phyloP scores from a whole-genome alignment of 2,329 filamentous ascomycete genomes.

The Xylaria sp. region DNA sequence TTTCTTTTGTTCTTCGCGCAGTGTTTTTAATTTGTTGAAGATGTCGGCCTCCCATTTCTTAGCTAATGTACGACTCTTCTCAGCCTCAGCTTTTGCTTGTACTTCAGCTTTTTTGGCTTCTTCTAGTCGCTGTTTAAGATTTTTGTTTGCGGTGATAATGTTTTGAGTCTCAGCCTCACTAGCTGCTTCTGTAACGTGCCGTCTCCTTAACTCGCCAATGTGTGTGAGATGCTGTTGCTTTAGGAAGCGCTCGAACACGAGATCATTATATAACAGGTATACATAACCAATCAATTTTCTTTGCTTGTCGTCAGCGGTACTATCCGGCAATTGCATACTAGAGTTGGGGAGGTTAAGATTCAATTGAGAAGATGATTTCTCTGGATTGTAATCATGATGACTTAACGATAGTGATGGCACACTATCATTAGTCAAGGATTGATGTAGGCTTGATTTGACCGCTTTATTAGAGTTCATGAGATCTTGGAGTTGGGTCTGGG shows the following conservation, averaged over 20 bases:
- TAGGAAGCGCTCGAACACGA: slow-evolving; percentile 85
- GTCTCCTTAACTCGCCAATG: slow-evolving; percentile 80
- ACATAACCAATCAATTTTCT: slow-evolving; percentile 76
- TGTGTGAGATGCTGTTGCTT: slow-evolving; percentile 86
- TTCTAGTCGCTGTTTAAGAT: slow-evolving; percentile 76
- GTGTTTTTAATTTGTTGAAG: slow-evolving; percentile 70
- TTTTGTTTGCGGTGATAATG: slow-evolving; percentile 79
- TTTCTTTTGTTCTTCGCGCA: slow-evolving; percentile 76
- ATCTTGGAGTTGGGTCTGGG: slow-evolving; percentile 68
- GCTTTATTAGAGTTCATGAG: slow-evolving; percentile 70
- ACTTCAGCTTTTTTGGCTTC: slow-evolving; percentile 77
- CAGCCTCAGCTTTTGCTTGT: slow-evolving; percentile 76
- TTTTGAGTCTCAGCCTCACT: slow-evolving; percentile 86
- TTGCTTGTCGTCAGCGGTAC: slow-evolving; percentile 43
- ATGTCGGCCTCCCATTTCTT: slow-evolving; percentile 84
- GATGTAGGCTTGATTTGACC: slow-evolving; percentile 66
- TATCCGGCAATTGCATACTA: slow-evolving; percentile 44
- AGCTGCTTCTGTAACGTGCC: slow-evolving; percentile 79
- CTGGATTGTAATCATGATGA: slow-evolving; percentile 59
- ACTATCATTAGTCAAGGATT: slow-evolving; percentile 68
- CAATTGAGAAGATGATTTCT: slow-evolving; percentile 51
- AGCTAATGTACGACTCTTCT: slow-evolving; percentile 76
- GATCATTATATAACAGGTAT: slow-evolving; percentile 80
- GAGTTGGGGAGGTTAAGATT: slow-evolving; percentile 46
- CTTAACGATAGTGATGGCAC: slow-evolving; percentile 65